These are phyloP conservation scores for Vitis riparia DNA, from an alignment of 164 flowering plant species.

Conservation along the genomic window DNA sequence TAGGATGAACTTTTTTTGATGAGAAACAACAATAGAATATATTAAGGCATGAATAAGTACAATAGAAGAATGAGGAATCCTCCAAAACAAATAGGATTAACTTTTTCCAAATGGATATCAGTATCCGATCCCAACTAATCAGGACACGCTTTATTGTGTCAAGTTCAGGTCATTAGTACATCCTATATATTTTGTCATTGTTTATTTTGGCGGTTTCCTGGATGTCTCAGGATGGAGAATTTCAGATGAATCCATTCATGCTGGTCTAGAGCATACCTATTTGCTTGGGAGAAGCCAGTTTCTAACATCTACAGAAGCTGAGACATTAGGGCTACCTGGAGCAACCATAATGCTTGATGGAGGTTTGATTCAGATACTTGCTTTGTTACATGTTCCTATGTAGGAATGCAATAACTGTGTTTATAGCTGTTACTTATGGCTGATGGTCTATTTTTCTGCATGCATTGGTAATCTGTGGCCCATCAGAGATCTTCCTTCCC, in stretches of 20 bases:
- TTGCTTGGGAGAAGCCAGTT: slow-evolving; percentile 88
- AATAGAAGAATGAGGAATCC: no score
- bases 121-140: background rate
- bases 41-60: no score
- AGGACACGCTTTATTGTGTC: background rate
- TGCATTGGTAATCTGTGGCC: no score
- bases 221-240: slow-evolving; percentile 60
- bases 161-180: background rate
- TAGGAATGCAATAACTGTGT: background rate
- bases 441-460: no score
- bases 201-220: background rate
- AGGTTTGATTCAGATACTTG: slow-evolving; percentile 40
- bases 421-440: no score
- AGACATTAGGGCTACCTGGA: slow-evolving; percentile 60
- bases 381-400: background rate
- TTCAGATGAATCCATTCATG: slow-evolving; percentile 63
- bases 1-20: no score
- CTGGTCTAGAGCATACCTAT: slow-evolving; percentile 66
- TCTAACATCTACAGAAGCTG: slow-evolving; percentile 54
- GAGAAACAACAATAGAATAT: no score
- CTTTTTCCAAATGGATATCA: background rate
- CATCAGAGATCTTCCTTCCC: no score
- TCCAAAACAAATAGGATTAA: no score
- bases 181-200: background rate
- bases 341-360: slow-evolving; percentile 78